Evolutionary conservation across 495 filamentous ascomycete genomes (phyloP), one percentile per base, ranked within the genome.

Genomic region (Endocarpon pusillum): DNA sequence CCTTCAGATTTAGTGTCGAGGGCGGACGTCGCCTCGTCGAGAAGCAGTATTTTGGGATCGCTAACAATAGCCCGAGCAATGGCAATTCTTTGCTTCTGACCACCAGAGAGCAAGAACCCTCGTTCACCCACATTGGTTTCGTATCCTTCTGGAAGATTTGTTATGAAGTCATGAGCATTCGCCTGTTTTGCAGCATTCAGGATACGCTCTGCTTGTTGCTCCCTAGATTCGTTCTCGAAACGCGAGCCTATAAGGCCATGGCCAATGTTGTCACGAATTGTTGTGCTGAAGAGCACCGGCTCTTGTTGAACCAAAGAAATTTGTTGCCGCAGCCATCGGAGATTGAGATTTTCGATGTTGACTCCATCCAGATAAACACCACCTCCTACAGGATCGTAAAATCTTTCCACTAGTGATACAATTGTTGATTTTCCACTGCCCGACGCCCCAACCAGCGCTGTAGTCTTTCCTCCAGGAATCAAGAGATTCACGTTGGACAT

Each of bases 1-100:
- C 83, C 84, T 58, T 97, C 89, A 9, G 81, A 86, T 48, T 86
- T 89, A 31, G 89, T 94, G 52, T 97, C 89, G n/a, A 97, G 65
- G 1, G 85, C 85, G 19, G 78, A 83, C 1, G 89, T 97, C 14
- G 89, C 89, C 54, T 97, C 89, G 45, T 97, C 89, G 9, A 97
- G 72, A 2, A 97, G 60, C 0, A 97, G 64, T 46, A 97, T 84
- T 60, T 89, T 91, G n/a, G 89, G 89, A 48, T 97, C 79, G 30
- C 75, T 84, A 20, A 96, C 82, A 35, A 78, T 42, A 20, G 86
- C 87, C 45, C 89, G 72, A 5, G 89, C 87, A 54, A 79, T 79
- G 3, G 73, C 71, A 51, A 94, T 89, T 39, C 89, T 81, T 51
- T 97, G 89, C 52, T 94, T 94, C 57, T 97, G 89, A 19, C 89